These are phyloP conservation scores for Glonium stellatum DNA, from an alignment of 495 filamentous ascomycete species.

Conservation along the genomic window DNA sequence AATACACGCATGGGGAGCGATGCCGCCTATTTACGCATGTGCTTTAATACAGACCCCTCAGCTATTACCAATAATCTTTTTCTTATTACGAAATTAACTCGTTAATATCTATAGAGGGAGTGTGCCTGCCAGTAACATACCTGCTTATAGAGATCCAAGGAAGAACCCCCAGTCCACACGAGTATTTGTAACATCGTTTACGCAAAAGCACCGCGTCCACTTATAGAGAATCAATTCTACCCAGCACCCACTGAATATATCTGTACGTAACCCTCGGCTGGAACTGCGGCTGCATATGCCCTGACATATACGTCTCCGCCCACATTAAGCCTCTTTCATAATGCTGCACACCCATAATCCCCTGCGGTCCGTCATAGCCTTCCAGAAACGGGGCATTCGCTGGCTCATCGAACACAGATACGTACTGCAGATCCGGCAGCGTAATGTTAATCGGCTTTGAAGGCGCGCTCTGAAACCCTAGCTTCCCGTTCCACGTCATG, in stretches of 20 bases:
- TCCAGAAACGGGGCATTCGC: not conserved
- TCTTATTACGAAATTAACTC: too few relatives aligned
- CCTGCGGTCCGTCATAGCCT: constrained; percentile 29
- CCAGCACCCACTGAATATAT: constrained; percentile 25
- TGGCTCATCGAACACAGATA: constrained; percentile 13
- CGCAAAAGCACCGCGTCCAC: not conserved
- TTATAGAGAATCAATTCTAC: constrained; percentile 25
- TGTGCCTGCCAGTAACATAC: too few relatives aligned
- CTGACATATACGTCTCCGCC: constrained; percentile 27
- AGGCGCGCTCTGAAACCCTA: constrained; percentile 23
- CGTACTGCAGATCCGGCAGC: constrained; percentile 27
- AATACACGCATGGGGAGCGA: too few relatives aligned
- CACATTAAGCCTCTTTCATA: constrained; percentile 35
- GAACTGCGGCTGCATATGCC: constrained; percentile 31
- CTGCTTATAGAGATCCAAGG: too few relatives aligned
- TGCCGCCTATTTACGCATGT: too few relatives aligned
- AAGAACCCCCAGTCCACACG: too few relatives aligned
- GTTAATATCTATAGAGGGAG: too few relatives aligned
- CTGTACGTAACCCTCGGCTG: constrained; percentile 22
- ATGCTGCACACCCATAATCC: constrained; percentile 36
- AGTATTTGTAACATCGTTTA: too few relatives aligned
- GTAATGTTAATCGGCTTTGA: constrained; percentile 19
- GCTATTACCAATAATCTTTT: too few relatives aligned
- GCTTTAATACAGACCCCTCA: too few relatives aligned
- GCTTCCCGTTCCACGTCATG: constrained; percentile 24